These are phyloP conservation scores for Senna siamea DNA, from an alignment of 306 rosid species.

Conservation along the genomic window DNA sequence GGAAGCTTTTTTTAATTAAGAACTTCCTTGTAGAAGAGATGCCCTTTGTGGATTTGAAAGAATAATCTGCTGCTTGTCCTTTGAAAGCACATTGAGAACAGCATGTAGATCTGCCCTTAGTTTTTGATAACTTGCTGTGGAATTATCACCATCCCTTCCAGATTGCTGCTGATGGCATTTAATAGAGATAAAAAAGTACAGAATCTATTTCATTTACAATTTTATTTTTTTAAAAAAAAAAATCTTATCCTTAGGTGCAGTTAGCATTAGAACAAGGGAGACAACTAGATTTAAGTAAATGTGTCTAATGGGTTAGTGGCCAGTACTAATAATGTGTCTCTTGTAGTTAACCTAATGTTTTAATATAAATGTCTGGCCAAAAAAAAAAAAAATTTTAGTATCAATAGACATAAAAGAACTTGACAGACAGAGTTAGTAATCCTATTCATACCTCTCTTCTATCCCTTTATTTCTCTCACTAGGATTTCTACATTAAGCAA, in stretches of 20 bases:
- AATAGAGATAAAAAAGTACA: not conserved
- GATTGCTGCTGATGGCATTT: not conserved
- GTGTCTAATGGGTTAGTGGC: not conserved
- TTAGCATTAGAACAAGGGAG: not conserved
- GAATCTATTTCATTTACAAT: not conserved
- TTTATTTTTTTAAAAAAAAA: not conserved
- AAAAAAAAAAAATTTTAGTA: too few relatives aligned
- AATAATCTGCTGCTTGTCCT: conserved; percentile 5
- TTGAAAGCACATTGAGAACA: conserved; percentile 51
- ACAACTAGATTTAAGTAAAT: not conserved
- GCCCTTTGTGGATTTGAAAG: conserved; percentile 16
- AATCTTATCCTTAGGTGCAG: not conserved
- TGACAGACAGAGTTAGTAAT: too few relatives aligned
- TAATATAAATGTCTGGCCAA: too few relatives aligned
- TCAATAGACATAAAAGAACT: too few relatives aligned
- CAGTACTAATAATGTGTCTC: not conserved
- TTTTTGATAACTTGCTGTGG: conserved; percentile 51
- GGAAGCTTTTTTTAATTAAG: not conserved
- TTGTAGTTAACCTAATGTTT: too few relatives aligned
- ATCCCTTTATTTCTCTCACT: too few relatives aligned
- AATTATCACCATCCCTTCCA: conserved; percentile 37
- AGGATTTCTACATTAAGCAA: too few relatives aligned
- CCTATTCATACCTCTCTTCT: too few relatives aligned
- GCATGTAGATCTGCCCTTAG: conserved; percentile 57
- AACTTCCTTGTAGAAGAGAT: not conserved